Conservation (phyloP, 345 rosid species). For the Rhodamnia argentea region DNA sequence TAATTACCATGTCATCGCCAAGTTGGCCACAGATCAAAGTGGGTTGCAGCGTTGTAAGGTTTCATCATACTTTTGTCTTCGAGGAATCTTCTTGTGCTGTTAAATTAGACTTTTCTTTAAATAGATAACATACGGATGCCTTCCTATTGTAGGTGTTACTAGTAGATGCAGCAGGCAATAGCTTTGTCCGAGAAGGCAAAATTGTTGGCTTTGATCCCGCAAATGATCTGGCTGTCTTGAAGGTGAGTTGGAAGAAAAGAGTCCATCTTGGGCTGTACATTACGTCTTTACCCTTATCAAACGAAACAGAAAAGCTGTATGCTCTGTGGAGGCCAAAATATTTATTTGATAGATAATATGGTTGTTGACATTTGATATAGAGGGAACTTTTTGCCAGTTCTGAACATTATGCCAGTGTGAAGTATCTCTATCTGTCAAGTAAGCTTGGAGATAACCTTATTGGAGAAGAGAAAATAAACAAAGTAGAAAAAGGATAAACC, state of each 20-base stretch:
- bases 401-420: background rate
- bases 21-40: slow-evolving; percentile 61
- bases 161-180: slow-evolving; percentile 52
- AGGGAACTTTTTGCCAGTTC: background rate
- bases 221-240: slow-evolving; percentile 74
- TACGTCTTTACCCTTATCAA: background rate
- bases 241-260: slow-evolving; percentile 23
- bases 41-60: slow-evolving; percentile 89
- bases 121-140: background rate
- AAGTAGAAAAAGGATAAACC: background rate
- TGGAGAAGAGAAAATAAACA: background rate
- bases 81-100: background rate
- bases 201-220: slow-evolving; percentile 70
- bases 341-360: background rate
- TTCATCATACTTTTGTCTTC: background rate
- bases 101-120: background rate
- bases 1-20: slow-evolving; percentile 75
- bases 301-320: background rate
- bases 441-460: background rate
- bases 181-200: slow-evolving; percentile 57
- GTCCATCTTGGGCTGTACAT: background rate
- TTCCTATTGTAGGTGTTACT: slow-evolving; percentile 35
- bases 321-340: background rate
- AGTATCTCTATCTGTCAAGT: background rate
- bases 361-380: background rate